These are phyloP conservation scores for Tulasnella sp. DNA, from an alignment of 768 basidiomycete species.

Conservation along the genomic window DNA sequence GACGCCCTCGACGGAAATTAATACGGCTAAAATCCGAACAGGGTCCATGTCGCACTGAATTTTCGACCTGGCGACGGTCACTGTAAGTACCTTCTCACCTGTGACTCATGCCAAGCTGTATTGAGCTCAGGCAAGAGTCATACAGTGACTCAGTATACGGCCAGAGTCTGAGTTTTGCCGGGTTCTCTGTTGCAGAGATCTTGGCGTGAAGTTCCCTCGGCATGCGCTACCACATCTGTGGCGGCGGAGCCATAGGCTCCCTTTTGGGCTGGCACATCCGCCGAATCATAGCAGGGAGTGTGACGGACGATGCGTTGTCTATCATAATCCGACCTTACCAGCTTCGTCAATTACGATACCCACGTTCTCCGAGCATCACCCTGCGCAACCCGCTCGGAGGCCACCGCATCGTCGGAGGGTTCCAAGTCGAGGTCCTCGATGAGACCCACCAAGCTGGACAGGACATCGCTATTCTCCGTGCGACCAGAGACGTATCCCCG, in stretches of 20 bases:
- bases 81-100: no score
- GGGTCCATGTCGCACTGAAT: no score
- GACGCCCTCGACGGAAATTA: no score
- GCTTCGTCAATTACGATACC: conserved; percentile 29
- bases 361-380: conserved; percentile 3
- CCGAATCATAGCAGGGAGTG: conserved; percentile 40
- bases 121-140: no score
- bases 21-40: no score
- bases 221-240: conserved; percentile 71
- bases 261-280: conserved; percentile 74
- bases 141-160: no score
- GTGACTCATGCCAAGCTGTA: no score
- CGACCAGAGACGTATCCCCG: neutral
- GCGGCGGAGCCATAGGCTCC: conserved; percentile 72
- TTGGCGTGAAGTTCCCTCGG: no score
- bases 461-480: conserved; percentile 2
- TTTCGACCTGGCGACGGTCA: no score
- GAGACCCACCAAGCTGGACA: neutral
- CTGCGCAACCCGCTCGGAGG: conserved; percentile 17
- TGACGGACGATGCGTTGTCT: conserved; percentile 41
- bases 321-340: conserved; percentile 50
- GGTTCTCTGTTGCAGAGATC: no score
- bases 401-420: conserved; percentile 15
- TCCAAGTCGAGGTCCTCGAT: conserved; percentile 22
- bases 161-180: no score